These are phyloP conservation scores for Onygenales sp. DNA, from an alignment of 2,329 filamentous ascomycete species.

Conservation along the genomic window DNA sequence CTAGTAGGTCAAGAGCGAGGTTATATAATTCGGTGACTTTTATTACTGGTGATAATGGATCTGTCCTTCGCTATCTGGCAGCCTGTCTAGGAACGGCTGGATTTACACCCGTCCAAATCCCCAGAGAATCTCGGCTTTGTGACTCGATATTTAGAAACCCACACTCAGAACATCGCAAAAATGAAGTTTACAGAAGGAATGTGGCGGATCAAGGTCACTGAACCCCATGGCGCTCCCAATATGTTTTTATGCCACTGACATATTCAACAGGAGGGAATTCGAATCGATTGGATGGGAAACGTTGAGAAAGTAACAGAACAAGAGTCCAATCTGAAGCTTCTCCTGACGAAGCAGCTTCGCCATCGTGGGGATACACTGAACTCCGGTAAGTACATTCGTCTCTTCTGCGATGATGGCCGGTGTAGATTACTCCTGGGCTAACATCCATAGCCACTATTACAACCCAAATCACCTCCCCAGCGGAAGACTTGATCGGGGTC, in stretches of 20 bases:
- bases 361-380: slow-evolving; percentile 33
- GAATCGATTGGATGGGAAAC: slow-evolving; percentile 34
- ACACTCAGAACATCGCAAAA: slow-evolving; percentile 7
- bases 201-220: slow-evolving; percentile 24
- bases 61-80: too few relatives aligned
- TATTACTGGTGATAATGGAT: too few relatives aligned
- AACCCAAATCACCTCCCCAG: slow-evolving; percentile 24
- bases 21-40: too few relatives aligned
- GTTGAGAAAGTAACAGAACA: slow-evolving; percentile 23
- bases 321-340: slow-evolving; percentile 22
- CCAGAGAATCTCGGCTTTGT: not conserved
- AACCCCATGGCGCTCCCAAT: not conserved
- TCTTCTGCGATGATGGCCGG: not conserved
- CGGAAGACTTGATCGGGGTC: slow-evolving; percentile 30
- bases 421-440: not conserved
- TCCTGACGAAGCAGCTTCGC: slow-evolving; percentile 29
- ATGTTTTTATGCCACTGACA: not conserved
- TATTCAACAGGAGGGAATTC: slow-evolving; percentile 22
- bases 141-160: not conserved
- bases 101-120: too few relatives aligned
- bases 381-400: slow-evolving; percentile 18
- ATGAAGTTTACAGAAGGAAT: slow-evolving; percentile 36
- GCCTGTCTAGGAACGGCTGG: too few relatives aligned
- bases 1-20: too few relatives aligned
- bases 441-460: slow-evolving; percentile 23